phyloP scores from a whole-genome alignment of 495 filamentous ascomycete species.

The Lasiosphaeria miniovina region DNA sequence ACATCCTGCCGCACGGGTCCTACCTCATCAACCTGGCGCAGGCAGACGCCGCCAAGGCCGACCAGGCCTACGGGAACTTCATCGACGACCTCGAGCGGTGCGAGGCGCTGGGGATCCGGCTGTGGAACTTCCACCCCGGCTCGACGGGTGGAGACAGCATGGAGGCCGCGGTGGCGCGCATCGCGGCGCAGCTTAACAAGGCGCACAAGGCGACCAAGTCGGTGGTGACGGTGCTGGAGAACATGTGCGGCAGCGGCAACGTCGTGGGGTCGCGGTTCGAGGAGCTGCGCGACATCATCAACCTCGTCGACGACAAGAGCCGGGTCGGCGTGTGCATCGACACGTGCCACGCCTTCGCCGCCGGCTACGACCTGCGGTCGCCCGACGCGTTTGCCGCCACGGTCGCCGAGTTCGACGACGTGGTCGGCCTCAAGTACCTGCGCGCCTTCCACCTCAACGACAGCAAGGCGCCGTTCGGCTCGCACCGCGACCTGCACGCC shows the following conservation, averaged over 20 bases:
- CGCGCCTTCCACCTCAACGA: slow-evolving; percentile 90
- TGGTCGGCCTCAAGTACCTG: slow-evolving; percentile 76
- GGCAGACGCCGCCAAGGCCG: slow-evolving; percentile 69
- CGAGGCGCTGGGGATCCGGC: slow-evolving; percentile 77
- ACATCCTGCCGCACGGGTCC: slow-evolving; percentile 86
- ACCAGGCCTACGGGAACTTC: slow-evolving; percentile 84
- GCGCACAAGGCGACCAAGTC: slow-evolving; percentile 70
- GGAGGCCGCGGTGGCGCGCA: slow-evolving; percentile 66
- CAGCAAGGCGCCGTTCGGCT: slow-evolving; percentile 78
- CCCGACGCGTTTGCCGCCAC: slow-evolving; percentile 70
- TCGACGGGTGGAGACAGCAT: slow-evolving; percentile 65
- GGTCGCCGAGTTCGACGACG: slow-evolving; percentile 70
- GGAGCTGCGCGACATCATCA: slow-evolving; percentile 82
- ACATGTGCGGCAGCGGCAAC: slow-evolving; percentile 88
- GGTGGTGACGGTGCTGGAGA: slow-evolving; percentile 84
- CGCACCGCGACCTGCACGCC: slow-evolving; percentile 80
- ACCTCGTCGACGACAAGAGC: slow-evolving; percentile 69
- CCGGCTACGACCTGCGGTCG: slow-evolving; percentile 83
- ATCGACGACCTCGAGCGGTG: slow-evolving; percentile 86
- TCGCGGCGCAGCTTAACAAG: slow-evolving; percentile 74
- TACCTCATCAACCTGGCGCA: slow-evolving; percentile 96
- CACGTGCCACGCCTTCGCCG: slow-evolving; percentile 92
- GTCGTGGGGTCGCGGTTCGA: slow-evolving; percentile 82
- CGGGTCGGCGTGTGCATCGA: slow-evolving; percentile 96
- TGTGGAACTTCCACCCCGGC: slow-evolving; percentile 98